Percentiles rank a stretch among this genome's conserved stretches.
Conservation (phyloP, 257 asterid species). For the Nyctanthes arbortristis region DNA sequence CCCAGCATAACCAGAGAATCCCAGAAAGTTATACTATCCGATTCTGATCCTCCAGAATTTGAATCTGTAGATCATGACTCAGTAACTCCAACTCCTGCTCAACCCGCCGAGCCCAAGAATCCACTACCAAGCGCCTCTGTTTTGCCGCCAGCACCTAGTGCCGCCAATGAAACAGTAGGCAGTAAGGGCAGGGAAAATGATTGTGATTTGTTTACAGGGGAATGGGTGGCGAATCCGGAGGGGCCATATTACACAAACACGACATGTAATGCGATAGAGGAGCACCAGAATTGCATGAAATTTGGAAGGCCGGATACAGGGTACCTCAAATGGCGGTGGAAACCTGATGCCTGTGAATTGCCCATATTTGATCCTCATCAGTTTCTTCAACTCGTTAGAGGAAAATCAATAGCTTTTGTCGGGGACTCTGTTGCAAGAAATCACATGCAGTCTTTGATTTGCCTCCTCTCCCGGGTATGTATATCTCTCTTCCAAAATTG, state of each 20-base stretch:
- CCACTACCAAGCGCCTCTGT: background rate
- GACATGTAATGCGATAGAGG: slow-evolving; percentile 15
- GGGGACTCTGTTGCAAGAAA: too few species aligned
- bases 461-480: slow-evolving; percentile 16
- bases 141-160: background rate
- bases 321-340: slow-evolving; percentile 13
- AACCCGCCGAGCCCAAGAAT: background rate
- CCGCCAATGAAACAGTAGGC: background rate
- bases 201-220: slow-evolving; percentile 10
- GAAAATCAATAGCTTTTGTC: slow-evolving; percentile 15
- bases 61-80: background rate
- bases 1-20: background rate
- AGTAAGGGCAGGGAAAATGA: background rate
- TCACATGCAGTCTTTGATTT: background rate
- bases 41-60: background rate
- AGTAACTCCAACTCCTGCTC: background rate
- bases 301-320: slow-evolving; percentile 12
- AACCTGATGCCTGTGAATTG: slow-evolving; percentile 15
- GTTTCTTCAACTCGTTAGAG: slow-evolving; percentile 15
- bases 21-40: background rate
- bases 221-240: slow-evolving; percentile 13
- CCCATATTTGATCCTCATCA: slow-evolving; percentile 13
- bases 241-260: slow-evolving; percentile 14
- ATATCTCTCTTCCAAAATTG: background rate
- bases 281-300: slow-evolving; percentile 16